These are phyloP conservation scores for Rhizopogon sp. DNA, from an alignment of 768 basidiomycete genomes.

Conservation along the genomic window DNA sequence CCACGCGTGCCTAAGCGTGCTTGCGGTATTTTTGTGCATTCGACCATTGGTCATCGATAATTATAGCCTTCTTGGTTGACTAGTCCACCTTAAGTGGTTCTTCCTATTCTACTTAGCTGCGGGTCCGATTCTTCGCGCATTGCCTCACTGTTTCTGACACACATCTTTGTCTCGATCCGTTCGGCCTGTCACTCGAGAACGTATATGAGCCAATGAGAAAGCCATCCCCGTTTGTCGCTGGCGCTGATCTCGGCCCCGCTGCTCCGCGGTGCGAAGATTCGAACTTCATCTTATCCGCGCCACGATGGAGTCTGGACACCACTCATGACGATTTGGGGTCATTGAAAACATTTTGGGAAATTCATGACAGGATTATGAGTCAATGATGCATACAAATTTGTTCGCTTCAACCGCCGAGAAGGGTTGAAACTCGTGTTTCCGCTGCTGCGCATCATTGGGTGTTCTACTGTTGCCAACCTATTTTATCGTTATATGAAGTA, in stretches of 20 bases:
- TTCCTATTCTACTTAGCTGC: not conserved
- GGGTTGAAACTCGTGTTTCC: not conserved
- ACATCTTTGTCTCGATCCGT: not conserved
- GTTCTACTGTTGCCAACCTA: not conserved
- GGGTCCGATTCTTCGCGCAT: not conserved
- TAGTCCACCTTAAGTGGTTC: not conserved
- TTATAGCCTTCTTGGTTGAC: not conserved
- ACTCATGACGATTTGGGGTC: not conserved
- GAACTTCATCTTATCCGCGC: slow-evolving; percentile 52
- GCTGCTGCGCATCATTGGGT: not conserved
- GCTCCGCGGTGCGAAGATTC: slow-evolving; percentile 40
- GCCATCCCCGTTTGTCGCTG: slow-evolving; percentile 5
- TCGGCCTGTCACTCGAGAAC: not conserved
- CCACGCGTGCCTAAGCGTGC: not conserved
- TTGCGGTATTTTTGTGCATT: not conserved
- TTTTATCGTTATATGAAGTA: not conserved
- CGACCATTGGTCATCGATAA: not conserved
- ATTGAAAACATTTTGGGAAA: not conserved
- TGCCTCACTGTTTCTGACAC: not conserved
- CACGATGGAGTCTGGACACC: not conserved
- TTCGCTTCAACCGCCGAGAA: not conserved
- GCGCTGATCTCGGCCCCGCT: slow-evolving; percentile 46
- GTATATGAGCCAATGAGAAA: not conserved
- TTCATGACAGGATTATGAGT: not conserved
- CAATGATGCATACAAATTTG: not conserved